Conservation (phyloP, 2,329 filamentous ascomycete genomes). For the Aspergillus ibericus region DNA sequence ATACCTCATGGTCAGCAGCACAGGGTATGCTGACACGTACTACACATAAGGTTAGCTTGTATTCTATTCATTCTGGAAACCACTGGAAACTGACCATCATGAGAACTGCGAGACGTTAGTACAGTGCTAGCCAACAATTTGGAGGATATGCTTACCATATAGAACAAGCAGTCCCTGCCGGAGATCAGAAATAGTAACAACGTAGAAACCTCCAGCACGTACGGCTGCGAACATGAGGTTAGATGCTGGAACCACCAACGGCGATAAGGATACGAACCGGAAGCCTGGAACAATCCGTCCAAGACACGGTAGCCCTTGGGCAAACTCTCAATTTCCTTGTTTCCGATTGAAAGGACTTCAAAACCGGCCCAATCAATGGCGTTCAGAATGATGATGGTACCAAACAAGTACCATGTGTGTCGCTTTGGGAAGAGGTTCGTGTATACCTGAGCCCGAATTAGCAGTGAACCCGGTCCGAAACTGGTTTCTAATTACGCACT, state of each 20-base stretch:
- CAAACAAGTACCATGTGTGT: constrained; percentile 66
- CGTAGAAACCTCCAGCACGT: constrained; percentile 65
- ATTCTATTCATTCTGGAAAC: not conserved
- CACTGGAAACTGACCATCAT: constrained; percentile 34
- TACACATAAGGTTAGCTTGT: constrained; percentile 15
- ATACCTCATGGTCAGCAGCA: constrained; percentile 36
- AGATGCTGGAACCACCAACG: not conserved
- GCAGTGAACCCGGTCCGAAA: not conserved
- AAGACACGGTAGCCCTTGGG: constrained; percentile 57
- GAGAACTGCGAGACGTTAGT: constrained; percentile 29
- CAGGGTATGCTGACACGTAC: constrained; percentile 40
- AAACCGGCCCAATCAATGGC: constrained; percentile 66
- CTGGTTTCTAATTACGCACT: constrained; percentile 14
- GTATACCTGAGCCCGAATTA: constrained; percentile 29
- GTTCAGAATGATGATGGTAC: constrained; percentile 61
- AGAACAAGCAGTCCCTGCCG: constrained; percentile 38
- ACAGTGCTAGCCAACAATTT: not conserved
- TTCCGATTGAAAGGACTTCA: constrained; percentile 65
- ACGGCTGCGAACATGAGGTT: constrained; percentile 39
- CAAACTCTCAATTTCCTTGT: constrained; percentile 55
- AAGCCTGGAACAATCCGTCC: constrained; percentile 63
- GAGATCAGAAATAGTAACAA: constrained; percentile 61
- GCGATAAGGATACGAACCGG: constrained; percentile 42
- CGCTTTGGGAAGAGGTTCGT: constrained; percentile 59
- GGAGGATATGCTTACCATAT: constrained; percentile 23